Evolutionary conservation across 257 asterid species (phyloP), one percentile per base, ranked within the genome.

Genomic region (Ilex aquifolium): DNA sequence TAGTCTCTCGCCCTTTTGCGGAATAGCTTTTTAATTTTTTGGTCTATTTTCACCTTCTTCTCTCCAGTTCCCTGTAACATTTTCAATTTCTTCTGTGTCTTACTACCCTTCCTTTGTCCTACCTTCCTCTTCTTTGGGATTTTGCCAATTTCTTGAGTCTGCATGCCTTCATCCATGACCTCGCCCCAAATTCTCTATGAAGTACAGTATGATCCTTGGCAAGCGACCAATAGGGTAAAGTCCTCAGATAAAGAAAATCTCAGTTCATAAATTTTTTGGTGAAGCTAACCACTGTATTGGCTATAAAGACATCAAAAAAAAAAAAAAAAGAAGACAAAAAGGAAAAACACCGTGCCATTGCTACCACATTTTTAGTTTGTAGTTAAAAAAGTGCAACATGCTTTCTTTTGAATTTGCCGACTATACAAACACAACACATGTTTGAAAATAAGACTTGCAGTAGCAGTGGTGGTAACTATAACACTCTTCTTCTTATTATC

Each of bases 1-100:
- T 92, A 89, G 50, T 87, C 90, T 74, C 90, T 78, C 14, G 83
- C 95, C 63, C 83, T 85, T 69, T 73, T 93, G 77, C 78, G 82
- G 53, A 75, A 81, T 74, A 83, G 44, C 66, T 73, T 89, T 36
- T 68, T 82, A 91, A 73, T 76, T 69, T 61, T 85, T 15, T 62
- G 61, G 50, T 82, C 95, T 31, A 85, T 69, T 58, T 71, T 84
- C 7, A 58, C 77, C 77, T 68, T 84, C 15, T 70, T 75, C 31
- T 74, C 83, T 21, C 55, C 67, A 16, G 69, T 73, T 50, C 69
- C 73, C 21, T 71, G 80, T 71, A 70, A 67, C 75, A 54, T 29
- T 56, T 82, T 80, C 40, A 65, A 82, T 73, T 74, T 72, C 60
- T 82, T 82, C 51, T 75, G 82, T 36, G 72, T 78, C 74, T 56